Base-by-base conservation (phyloP, 805 yeast species). In the Lachancea cidri region DNA sequence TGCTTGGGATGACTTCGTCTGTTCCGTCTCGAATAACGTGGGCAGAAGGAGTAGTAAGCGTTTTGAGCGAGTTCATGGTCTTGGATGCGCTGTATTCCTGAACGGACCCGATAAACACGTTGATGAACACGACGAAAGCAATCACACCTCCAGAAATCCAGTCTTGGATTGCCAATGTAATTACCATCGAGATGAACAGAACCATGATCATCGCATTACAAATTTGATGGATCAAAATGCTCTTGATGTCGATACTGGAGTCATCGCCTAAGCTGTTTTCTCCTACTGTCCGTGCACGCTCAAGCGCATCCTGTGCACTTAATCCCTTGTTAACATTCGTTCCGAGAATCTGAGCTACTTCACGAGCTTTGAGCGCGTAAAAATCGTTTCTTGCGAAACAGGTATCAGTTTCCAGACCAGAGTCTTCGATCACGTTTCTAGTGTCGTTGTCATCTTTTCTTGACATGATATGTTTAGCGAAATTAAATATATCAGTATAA, bases 41-140 rank as follows among this genome's bases (percentile, higher is more conserved):
- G 9, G 97, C 95, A 55, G 82, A 86, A 13, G 95, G 96, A 1
- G 98, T 98, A 17, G 91, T 96, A 52, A 93, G 73, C 55, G 84
- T 83, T 60, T 84, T 89, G 49, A 93, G 74, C 0, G 98, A 97
- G 63, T 89, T 94, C 54, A 93, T 72, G 5, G 96, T 86, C 70
- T 93, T 84, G 55, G 94, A 96, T 1, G 95, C 86, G 56, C 97
- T 76, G 59, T 88, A 91, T 63, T 93, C 99, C 66, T 93, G 98
- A 33, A 87, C 85, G 60, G 91, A 84, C 0, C 99, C 99, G 27
- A 93, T 98, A 4, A 88, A 76, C 15, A 93, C 97, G 38, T 93
- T 98, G 49, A 93, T 85, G 34, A 81, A 58, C 29, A 93, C 86
- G 5, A 98, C 98, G 46, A 88, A 72, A 0, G 96, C 79, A 55